These are phyloP conservation scores for Xylariaceae sp. DNA, from an alignment of 2,329 filamentous ascomycete species.

Conservation along the genomic window DNA sequence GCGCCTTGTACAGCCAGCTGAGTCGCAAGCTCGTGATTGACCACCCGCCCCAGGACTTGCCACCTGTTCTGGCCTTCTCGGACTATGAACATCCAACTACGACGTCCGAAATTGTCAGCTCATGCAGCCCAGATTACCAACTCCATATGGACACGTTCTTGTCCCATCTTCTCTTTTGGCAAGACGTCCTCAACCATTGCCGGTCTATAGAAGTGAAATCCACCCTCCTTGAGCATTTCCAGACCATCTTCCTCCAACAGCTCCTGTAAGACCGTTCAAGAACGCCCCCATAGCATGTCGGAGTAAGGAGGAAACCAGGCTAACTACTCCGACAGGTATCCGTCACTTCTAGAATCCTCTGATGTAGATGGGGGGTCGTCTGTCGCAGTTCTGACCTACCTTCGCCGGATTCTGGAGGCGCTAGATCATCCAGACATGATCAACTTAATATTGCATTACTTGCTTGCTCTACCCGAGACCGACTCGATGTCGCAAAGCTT, in stretches of 20 bases:
- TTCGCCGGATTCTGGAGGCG: slow-evolving; percentile 83
- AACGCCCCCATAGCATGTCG: slow-evolving; percentile 10
- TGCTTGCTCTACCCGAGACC: slow-evolving; percentile 71
- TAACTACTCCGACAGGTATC: slow-evolving; percentile 59
- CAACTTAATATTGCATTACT: slow-evolving; percentile 86
- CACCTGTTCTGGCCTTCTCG: slow-evolving; percentile 80
- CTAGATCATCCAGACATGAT: slow-evolving; percentile 92
- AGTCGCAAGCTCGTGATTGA: slow-evolving; percentile 77
- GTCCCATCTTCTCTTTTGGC: slow-evolving; percentile 94
- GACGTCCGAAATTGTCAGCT: slow-evolving; percentile 65
- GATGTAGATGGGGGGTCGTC: slow-evolving; percentile 96
- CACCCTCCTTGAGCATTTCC: slow-evolving; percentile 92
- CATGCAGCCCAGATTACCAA: slow-evolving; percentile 70
- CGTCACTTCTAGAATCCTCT: slow-evolving; percentile 90
- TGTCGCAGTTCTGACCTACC: slow-evolving; percentile 89
- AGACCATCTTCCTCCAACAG: slow-evolving; percentile 92
- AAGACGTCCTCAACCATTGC: slow-evolving; percentile 95
- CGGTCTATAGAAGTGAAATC: slow-evolving; percentile 86
- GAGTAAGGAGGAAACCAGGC: background rate
- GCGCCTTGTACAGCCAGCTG: slow-evolving; percentile 63
- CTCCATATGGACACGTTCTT: slow-evolving; percentile 89
- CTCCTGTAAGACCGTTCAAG: slow-evolving; percentile 58
- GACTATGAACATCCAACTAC: slow-evolving; percentile 75
- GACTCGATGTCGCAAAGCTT: slow-evolving; percentile 33
- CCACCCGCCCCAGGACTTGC: slow-evolving; percentile 67